phyloP scores from a whole-genome alignment of 345 rosid genomes.

The Excoecaria agallocha region DNA sequence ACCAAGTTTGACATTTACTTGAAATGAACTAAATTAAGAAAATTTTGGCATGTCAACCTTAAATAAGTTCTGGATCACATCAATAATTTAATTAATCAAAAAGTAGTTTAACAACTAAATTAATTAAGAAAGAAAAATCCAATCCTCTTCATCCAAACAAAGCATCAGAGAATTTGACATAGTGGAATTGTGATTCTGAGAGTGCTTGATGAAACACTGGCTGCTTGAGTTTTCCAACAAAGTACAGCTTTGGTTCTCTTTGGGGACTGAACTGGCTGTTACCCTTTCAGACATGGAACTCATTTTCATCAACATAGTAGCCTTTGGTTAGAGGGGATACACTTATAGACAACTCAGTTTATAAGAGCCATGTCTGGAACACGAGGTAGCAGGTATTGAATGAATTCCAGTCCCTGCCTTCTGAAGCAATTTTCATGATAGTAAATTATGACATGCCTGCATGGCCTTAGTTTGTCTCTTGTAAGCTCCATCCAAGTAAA shows the following conservation, averaged over 20 bases:
- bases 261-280: neutral
- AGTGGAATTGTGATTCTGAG: neutral
- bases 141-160: neutral
- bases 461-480: neutral
- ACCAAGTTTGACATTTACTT: neutral
- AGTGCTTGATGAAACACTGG: neutral
- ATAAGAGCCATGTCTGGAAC: constrained; percentile 3
- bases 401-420: neutral
- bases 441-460: constrained; percentile 9
- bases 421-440: neutral
- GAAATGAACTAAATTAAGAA: neutral
- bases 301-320: neutral
- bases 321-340: neutral
- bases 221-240: neutral
- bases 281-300: constrained; percentile 7
- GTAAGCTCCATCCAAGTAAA: constrained; percentile 7
- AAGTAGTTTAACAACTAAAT: neutral
- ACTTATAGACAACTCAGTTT: neutral
- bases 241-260: neutral
- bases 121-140: neutral
- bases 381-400: constrained; percentile 2
- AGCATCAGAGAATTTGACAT: neutral
- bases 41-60: neutral
- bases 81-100: neutral
- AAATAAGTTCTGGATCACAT: neutral